A percentile compares a stretch with the other conserved stretches of the same genome.
phyloP scores from a whole-genome alignment of 2,329 filamentous ascomycete species.

The Alternaria incomplexa region DNA sequence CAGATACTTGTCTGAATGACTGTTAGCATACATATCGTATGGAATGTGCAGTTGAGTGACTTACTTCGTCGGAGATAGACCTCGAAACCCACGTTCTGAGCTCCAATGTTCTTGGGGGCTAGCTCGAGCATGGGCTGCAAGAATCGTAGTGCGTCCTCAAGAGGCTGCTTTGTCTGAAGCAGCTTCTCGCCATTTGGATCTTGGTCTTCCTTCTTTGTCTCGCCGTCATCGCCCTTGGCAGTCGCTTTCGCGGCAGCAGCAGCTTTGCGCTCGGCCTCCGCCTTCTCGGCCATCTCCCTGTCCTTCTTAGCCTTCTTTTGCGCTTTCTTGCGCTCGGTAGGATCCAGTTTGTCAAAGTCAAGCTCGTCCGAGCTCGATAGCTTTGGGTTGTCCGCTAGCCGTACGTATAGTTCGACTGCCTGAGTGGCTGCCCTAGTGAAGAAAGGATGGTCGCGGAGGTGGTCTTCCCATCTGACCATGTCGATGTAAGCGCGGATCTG shows the following conservation, averaged over 20 bases:
- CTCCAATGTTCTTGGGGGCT: slow-evolving; percentile 79
- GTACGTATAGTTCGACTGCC: slow-evolving; percentile 80
- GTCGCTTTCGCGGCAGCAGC: slow-evolving; percentile 69
- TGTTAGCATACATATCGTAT: background rate
- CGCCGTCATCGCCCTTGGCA: slow-evolving; percentile 65
- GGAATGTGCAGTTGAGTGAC: slow-evolving; percentile 37
- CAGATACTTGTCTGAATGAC: slow-evolving; percentile 75
- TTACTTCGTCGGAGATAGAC: slow-evolving; percentile 84
- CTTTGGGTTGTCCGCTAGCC: slow-evolving; percentile 76
- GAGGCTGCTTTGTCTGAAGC: slow-evolving; percentile 78
- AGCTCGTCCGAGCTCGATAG: slow-evolving; percentile 67
- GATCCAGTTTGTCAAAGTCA: slow-evolving; percentile 58
- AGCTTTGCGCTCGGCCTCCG: slow-evolving; percentile 79
- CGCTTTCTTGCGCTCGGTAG: slow-evolving; percentile 81
- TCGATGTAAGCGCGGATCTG: slow-evolving; percentile 94
- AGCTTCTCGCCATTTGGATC: slow-evolving; percentile 85
- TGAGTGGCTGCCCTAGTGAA: slow-evolving; percentile 83
- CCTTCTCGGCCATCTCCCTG: slow-evolving; percentile 71
- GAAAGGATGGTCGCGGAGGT: slow-evolving; percentile 89
- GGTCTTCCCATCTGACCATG: slow-evolving; percentile 96
- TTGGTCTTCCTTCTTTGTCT: slow-evolving; percentile 83
- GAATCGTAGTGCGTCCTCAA: slow-evolving; percentile 88
- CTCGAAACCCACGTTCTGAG: slow-evolving; percentile 86
- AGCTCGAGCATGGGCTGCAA: slow-evolving; percentile 80
- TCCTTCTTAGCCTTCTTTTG: slow-evolving; percentile 90